Evolutionary conservation across 148 eudicot species (phyloP).

Genomic region (Silene uniflora): DNA sequence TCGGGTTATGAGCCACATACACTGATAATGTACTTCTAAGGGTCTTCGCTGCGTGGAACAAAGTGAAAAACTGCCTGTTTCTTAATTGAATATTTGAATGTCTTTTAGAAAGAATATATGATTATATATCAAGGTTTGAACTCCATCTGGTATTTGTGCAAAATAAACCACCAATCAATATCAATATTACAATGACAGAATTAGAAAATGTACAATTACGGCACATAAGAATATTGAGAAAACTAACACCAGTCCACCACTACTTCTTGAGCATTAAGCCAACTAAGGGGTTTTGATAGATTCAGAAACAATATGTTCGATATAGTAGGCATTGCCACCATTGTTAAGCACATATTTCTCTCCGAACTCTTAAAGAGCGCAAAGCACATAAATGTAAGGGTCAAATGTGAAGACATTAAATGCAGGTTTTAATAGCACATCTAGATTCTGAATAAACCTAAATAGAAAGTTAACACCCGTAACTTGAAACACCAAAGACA

Average conservation of each 20-base stretch:
- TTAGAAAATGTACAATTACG: background rate
- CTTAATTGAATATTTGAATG: background rate
- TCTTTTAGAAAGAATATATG: background rate
- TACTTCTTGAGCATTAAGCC: background rate
- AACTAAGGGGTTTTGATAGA: background rate
- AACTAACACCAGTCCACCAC: background rate
- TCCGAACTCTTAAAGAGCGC: background rate
- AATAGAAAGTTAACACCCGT: background rate
- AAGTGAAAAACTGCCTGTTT: background rate
- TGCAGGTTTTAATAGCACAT: background rate
- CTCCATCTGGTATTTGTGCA: background rate
- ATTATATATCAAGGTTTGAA: background rate
- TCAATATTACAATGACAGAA: background rate
- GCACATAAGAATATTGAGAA: background rate
- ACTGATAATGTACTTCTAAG: too few species aligned
- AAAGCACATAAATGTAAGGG: background rate
- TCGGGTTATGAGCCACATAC: too few species aligned
- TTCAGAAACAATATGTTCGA: background rate
- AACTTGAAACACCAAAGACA: constrained; percentile 2
- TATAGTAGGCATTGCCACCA: background rate
- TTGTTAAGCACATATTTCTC: background rate
- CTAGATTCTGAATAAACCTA: constrained; percentile 1
- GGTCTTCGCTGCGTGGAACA: too few species aligned
- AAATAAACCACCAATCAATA: background rate
- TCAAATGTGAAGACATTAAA: background rate